A percentile compares a stretch with the other conserved stretches of the same genome.
These are phyloP conservation scores for Paracoccidioides lutzii DNA, from an alignment of 2,329 filamentous ascomycete genomes.

Conservation along the genomic window DNA sequence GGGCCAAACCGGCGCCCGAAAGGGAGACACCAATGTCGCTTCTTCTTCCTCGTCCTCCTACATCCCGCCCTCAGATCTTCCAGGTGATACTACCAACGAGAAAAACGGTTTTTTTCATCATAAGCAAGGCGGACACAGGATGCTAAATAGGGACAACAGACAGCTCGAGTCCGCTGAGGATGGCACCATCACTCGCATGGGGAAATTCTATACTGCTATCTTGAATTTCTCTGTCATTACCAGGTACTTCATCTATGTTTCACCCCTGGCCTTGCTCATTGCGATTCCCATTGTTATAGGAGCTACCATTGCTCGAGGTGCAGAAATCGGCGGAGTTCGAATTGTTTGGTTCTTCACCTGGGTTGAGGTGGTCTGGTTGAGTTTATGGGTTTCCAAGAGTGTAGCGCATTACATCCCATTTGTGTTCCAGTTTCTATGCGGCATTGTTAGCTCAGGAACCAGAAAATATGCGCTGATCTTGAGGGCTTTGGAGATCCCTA, in stretches of 20 bases:
- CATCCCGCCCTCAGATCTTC: conserved; percentile 13
- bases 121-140: conserved; percentile 23
- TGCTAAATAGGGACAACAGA: conserved; percentile 15
- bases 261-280: conserved; percentile 44
- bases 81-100: conserved; percentile 19
- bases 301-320: conserved; percentile 36
- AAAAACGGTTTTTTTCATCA: conserved; percentile 17
- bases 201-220: conserved; percentile 47
- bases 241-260: conserved; percentile 50
- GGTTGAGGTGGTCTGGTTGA: conserved; percentile 53
- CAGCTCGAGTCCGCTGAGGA: conserved; percentile 35
- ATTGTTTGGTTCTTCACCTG: conserved; percentile 52
- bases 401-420: conserved; percentile 45
- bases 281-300: conserved; percentile 52
- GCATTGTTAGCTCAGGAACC: conserved; percentile 51
- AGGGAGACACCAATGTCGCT: conserved; percentile 19
- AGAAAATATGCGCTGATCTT: conserved; percentile 51
- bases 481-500: conserved; percentile 45
- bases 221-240: conserved; percentile 51
- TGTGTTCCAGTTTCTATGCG: conserved; percentile 48
- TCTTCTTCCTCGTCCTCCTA: conserved; percentile 20
- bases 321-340: conserved; percentile 42
- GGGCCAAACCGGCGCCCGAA: conserved; percentile 34
- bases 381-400: conserved; percentile 50
- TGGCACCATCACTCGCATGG: conserved; percentile 46